These are phyloP conservation scores for Agapanthus africanus DNA, from an alignment of 106 monocot species.

Conservation along the genomic window DNA sequence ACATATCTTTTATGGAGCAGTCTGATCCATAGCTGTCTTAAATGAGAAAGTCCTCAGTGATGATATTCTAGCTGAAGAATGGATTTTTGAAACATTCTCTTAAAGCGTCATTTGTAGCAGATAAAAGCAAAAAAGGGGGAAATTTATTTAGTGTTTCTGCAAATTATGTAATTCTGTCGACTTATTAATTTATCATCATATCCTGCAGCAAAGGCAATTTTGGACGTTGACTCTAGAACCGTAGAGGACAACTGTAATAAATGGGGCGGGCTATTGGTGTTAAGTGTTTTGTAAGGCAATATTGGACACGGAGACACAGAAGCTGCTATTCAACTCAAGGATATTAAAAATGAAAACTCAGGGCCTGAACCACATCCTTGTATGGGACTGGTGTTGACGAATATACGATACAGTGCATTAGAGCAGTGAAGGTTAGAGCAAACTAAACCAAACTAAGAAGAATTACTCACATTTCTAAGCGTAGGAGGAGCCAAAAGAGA, in stretches of 20 bases:
- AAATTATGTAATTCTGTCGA: conserved; percentile 3
- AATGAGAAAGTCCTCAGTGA: not conserved
- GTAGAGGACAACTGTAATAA: not conserved
- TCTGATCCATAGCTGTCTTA: not conserved
- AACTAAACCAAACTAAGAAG: conserved; percentile 1
- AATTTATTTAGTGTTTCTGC: not conserved
- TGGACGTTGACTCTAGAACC: not conserved
- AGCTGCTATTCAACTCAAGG: not conserved
- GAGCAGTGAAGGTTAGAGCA: not conserved
- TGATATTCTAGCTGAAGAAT: not conserved
- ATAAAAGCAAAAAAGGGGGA: not conserved
- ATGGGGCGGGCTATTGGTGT: no score
- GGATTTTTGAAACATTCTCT: not conserved
- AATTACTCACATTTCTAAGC: not conserved
- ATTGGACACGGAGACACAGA: not conserved
- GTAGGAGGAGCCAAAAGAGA: not conserved
- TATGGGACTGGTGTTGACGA: not conserved
- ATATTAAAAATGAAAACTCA: not conserved
- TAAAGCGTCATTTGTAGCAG: not conserved
- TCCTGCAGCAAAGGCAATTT: not conserved
- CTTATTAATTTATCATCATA: no score
- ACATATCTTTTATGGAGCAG: not conserved
- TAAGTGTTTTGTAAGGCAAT: not conserved
- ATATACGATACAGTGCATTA: not conserved
- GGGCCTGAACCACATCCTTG: no score